Percentiles rank a stretch among this genome's conserved stretches.
Evolutionary conservation across 2,329 filamentous ascomycete genomes (phyloP).

Genomic region (Hymenoscyphus salicellus): DNA sequence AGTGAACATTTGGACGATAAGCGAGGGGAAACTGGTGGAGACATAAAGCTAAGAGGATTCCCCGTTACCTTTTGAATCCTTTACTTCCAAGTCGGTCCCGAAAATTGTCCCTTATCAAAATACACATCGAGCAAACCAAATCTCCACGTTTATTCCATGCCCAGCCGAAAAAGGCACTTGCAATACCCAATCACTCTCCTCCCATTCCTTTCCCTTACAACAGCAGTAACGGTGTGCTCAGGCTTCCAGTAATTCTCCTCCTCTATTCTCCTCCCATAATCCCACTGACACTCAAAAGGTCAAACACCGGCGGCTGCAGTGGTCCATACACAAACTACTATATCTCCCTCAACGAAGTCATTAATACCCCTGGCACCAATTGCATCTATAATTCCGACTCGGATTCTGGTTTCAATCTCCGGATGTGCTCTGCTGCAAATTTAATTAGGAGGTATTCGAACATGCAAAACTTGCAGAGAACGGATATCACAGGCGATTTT

Average conservation of each 20-base stretch:
- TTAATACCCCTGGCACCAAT: neutral
- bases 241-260: too few species aligned
- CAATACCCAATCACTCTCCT: neutral
- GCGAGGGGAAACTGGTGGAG: too few species aligned
- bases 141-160: too few species aligned
- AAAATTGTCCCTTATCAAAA: too few species aligned
- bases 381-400: neutral
- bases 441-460: neutral
- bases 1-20: too few species aligned
- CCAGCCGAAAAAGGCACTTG: too few species aligned
- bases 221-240: too few species aligned
- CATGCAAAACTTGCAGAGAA: neutral
- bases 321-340: neutral
- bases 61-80: too few species aligned
- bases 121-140: too few species aligned
- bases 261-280: neutral
- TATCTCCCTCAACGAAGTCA: neutral
- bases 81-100: too few species aligned
- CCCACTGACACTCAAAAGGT: neutral
- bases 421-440: neutral
- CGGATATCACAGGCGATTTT: neutral
- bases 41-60: too few species aligned
- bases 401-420: neutral
- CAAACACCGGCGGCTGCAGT: neutral
- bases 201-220: neutral